Evolutionary conservation across 768 basidiomycete species (phyloP), one percentile per base, ranked within the genome.

Genomic region (Amanita pallidorosea): DNA sequence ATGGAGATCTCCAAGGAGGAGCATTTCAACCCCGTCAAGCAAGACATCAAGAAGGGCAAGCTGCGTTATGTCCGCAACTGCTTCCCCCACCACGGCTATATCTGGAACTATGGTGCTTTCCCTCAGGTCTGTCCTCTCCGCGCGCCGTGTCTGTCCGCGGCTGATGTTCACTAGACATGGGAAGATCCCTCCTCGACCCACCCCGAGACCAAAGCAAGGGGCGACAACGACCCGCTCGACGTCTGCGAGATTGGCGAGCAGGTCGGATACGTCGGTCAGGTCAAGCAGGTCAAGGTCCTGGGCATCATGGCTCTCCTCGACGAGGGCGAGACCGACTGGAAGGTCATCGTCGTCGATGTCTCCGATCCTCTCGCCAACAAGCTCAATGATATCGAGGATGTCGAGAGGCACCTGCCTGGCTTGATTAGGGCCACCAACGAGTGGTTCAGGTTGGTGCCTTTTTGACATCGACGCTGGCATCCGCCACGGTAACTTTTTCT

Each of bases 81-180:
- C 71, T 99, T 99, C 88, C 96, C 96, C 59, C 96, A 99, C 76
- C 94, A 98, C 66, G 95, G 96, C 34, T 94, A 97, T 77, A 93
- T 99, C 76, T 99, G 96, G 96, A 99, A 99, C 79, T 99, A 99
- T 64, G 95, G 95, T 61, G 93, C 94, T 53, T 96, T 99, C 82
- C 95, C 95, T 55, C 92, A 95, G 81, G 92, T 85, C n/a, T 6
- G 18, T 5, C 15, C 8, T 27, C 17, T 12, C 4, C 23, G 5
- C 2, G 22, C n/a, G n/a, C 12, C 27, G 23, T 18, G 2, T 7
- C 25, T 27, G 3, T 31, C 13, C 29, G 15, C 5, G 47, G 49
- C 48, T 55, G 43, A 41, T 55, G 46, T 42, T 47, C 52, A n/a
- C 23, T 56, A 98, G 90, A 98, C 96, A 37, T 99, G 96, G 96